Evolutionary conservation across 148 eudicot genomes (phyloP).

Genomic region (Cornus controversa): DNA sequence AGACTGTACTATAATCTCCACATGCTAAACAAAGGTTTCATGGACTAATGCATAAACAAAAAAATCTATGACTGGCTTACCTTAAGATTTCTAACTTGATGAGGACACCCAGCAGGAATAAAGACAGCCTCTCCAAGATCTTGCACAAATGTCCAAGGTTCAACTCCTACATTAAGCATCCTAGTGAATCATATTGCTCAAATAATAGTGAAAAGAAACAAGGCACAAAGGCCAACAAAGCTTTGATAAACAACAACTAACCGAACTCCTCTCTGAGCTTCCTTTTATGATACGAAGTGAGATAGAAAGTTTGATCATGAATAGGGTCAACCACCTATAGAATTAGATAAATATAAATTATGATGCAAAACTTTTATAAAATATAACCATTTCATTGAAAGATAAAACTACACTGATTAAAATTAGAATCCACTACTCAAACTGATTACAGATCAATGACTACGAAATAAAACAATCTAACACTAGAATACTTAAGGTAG

Average conservation of each 20-base stretch:
- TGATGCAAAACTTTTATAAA: not conserved
- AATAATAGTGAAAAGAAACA: not conserved
- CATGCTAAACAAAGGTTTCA: not conserved
- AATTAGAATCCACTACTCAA: not conserved
- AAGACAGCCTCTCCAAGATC: slow-evolving; percentile 34
- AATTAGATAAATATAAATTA: not conserved
- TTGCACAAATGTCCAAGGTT: slow-evolving; percentile 40
- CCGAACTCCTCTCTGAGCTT: slow-evolving; percentile 55
- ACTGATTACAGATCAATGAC: not conserved
- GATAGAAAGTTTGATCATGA: slow-evolving; percentile 54
- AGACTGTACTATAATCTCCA: too few relatives aligned
- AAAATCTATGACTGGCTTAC: not conserved
- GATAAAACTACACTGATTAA: not conserved
- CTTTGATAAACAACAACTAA: slow-evolving; percentile 21
- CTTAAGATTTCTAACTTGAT: slow-evolving; percentile 32
- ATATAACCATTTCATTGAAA: not conserved
- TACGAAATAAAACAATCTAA: not conserved
- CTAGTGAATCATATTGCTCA: not conserved
- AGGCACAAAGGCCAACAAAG: not conserved
- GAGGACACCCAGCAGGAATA: slow-evolving; percentile 34
- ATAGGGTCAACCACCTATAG: slow-evolving; percentile 53
- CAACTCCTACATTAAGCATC: slow-evolving; percentile 25
- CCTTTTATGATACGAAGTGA: slow-evolving; percentile 41
- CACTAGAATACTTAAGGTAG: not conserved
- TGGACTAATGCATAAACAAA: not conserved